These are phyloP conservation scores for Phytophthora nicotianae DNA, from an alignment of 352 stramenopile genomes.

Conservation along the genomic window DNA sequence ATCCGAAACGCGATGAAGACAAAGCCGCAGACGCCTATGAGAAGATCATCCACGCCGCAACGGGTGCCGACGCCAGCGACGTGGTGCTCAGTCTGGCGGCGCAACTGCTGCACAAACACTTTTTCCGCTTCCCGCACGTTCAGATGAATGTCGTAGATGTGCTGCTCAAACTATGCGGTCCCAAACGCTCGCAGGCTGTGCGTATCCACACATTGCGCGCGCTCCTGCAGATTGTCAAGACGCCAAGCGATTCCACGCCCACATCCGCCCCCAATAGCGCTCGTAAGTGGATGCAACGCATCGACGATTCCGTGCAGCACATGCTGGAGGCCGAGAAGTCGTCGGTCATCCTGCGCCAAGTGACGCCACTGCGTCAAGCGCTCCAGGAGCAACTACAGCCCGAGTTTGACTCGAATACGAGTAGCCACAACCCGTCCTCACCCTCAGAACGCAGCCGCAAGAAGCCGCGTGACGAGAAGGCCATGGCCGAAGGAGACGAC, in stretches of 20 bases:
- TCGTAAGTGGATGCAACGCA: constrained; percentile 48
- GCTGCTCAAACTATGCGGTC: constrained; percentile 52
- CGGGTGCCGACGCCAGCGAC: constrained; percentile 38
- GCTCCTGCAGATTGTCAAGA: constrained; percentile 74
- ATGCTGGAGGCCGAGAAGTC: constrained; percentile 57
- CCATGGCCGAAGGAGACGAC: constrained; percentile 5
- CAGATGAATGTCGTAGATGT: constrained; percentile 76
- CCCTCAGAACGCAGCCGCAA: constrained; percentile 29
- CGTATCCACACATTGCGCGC: constrained; percentile 80
- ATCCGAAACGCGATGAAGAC: constrained; percentile 74
- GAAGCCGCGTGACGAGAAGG: constrained; percentile 29
- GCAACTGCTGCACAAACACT: constrained; percentile 80
- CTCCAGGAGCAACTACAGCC: constrained; percentile 44
- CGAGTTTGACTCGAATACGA: constrained; percentile 5
- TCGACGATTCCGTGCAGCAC: constrained; percentile 41
- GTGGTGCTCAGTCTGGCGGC: constrained; percentile 69
- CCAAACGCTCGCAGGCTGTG: constrained; percentile 55
- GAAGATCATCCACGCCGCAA: constrained; percentile 65
- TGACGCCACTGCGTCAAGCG: constrained; percentile 58
- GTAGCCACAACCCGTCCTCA: constrained; percentile 15
- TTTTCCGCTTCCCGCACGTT: constrained; percentile 79
- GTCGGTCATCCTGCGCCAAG: constrained; percentile 62
- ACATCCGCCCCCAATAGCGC: constrained; percentile 31
- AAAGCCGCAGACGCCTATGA: constrained; percentile 76
- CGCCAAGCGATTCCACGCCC: constrained; percentile 33